These are phyloP conservation scores for Herpetospermum pedunculosum DNA, from an alignment of 306 rosid species.

Conservation along the genomic window DNA sequence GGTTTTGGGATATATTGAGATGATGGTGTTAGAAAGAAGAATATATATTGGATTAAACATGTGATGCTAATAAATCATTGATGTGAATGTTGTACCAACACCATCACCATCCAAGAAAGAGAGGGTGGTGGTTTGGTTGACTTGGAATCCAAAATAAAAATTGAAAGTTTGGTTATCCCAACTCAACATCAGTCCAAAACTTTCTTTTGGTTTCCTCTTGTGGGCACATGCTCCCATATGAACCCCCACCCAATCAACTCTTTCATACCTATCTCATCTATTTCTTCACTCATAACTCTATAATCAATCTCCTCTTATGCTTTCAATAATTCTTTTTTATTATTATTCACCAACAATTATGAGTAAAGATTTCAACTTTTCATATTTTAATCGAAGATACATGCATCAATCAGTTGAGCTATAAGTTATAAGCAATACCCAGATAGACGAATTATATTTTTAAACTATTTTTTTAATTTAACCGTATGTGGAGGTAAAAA, in stretches of 20 bases:
- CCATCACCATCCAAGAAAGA: constrained; percentile 9
- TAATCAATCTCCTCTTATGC: no score
- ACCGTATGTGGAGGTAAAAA: no score
- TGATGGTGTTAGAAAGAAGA: background rate
- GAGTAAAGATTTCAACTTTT: no score
- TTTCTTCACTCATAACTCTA: background rate
- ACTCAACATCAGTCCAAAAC: constrained; percentile 53
- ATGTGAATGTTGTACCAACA: constrained; percentile 5
- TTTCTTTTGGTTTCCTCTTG: constrained; percentile 26
- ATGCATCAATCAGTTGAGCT: no score
- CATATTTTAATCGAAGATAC: no score
- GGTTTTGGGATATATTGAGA: background rate
- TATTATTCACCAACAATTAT: no score
- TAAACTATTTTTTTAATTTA: no score
- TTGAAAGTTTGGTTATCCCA: constrained; percentile 24
- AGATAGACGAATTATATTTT: no score
- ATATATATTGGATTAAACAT: background rate
- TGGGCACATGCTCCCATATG: constrained; percentile 66
- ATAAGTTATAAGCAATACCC: no score
- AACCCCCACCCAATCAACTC: constrained; percentile 19
- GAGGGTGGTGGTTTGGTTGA: constrained; percentile 30
- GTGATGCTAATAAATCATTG: background rate
- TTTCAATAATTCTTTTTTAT: no score
- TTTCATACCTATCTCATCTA: constrained; percentile 17
- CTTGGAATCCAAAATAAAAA: constrained; percentile 14